Base-by-base conservation (phyloP, 768 basidiomycete species). In the Lactarius akahatsu region DNA sequence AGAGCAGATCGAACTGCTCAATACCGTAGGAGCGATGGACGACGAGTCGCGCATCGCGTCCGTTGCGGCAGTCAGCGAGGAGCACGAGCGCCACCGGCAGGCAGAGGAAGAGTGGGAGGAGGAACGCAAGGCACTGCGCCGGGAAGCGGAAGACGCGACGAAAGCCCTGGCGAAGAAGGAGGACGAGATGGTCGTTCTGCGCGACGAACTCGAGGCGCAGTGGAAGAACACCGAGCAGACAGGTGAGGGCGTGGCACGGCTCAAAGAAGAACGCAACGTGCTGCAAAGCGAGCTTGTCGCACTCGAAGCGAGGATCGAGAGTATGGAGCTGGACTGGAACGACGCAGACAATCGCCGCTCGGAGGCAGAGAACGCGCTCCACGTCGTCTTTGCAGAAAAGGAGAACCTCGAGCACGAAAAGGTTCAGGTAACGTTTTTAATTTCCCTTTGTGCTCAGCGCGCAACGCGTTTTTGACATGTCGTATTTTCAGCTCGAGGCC, bases 121-220 rank as follows among this genome's bases (percentile, higher is more conserved):
- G 62, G 86, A 89, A 71, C 78, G 79, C 57, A 77, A 73, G 6
- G 72, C 73, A 2, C 74, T 83, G 43, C 77, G 82, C 62, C 78
- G 78, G 16, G 78, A 85, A 67, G 62, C 77, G 10, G 70, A 71
- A 34, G 70, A 67, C 34, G 69, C 70, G 16, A 78, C 81, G 57
- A 78, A 80, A 47, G 80, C 85, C 63, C 64, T 76, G 10, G 62
- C 70, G 45, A 65, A 69, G 50, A 71, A 71, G 55, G 76, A 76
- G 55, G 72, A 75, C 34, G 76, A 78, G 62, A 61, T 77, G 36
- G 69, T 63, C 4, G 59, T 83, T 28, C 75, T 90, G 69, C 86
- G 87, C 73, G 73, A 74, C 0, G 89, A 92, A 75, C 73, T 91
- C 38, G 86, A 91, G 71, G 84, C 85, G 11, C 89, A 91, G 75